phyloP scores from a whole-genome alignment of 805 yeast genomes.

The Wickerhamomyces alni region DNA sequence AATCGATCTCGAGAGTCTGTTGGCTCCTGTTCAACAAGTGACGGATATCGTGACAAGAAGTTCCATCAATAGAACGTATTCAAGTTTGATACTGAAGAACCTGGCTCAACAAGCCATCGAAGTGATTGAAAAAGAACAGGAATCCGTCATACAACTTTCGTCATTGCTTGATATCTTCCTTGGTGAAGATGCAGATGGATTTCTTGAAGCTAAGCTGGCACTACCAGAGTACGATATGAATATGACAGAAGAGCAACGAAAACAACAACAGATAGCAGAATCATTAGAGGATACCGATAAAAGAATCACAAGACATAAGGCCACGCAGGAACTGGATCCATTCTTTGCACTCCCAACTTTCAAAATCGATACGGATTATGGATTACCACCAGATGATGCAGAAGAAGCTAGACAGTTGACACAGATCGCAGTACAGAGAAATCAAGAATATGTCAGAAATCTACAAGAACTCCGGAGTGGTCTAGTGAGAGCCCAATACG shows the following conservation, averaged over 20 bases:
- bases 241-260: slow-evolving; percentile 23
- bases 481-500: slow-evolving; percentile 69
- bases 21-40: slow-evolving; percentile 78
- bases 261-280: slow-evolving; percentile 5
- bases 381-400: slow-evolving; percentile 48
- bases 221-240: slow-evolving; percentile 69
- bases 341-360: slow-evolving; percentile 60
- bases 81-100: slow-evolving; percentile 44
- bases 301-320: slow-evolving; percentile 23
- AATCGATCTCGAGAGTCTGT: slow-evolving; percentile 49
- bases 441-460: slow-evolving; percentile 81
- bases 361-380: slow-evolving; percentile 38
- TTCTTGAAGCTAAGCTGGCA: slow-evolving; percentile 57
- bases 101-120: slow-evolving; percentile 72
- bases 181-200: slow-evolving; percentile 77
- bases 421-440: slow-evolving; percentile 75
- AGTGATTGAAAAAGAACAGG: slow-evolving; percentile 76
- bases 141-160: slow-evolving; percentile 63
- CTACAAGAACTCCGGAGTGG: slow-evolving; percentile 70
- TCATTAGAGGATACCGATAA: slow-evolving; percentile 22
- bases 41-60: slow-evolving; percentile 71
- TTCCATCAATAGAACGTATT: slow-evolving; percentile 61
- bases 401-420: slow-evolving; percentile 67
- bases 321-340: slow-evolving; percentile 41
- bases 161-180: slow-evolving; percentile 71